Evolutionary conservation across 2,329 filamentous ascomycete genomes (phyloP).

Genomic region (Trichoderma harzianum): DNA sequence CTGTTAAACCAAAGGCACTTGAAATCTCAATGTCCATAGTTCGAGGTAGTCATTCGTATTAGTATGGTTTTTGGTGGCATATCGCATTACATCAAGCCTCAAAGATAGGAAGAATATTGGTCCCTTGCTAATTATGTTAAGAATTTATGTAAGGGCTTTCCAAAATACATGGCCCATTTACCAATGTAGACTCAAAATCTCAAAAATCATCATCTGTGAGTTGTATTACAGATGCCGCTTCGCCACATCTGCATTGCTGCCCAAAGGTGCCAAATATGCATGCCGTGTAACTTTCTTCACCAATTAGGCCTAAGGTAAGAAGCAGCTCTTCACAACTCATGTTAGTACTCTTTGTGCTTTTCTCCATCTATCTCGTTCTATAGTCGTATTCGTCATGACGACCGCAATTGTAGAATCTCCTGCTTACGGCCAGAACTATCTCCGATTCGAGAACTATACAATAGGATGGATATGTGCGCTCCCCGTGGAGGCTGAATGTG

Average conservation of each 20-base stretch:
- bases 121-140: not conserved
- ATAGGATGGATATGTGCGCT: not conserved
- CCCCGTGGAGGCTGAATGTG: not conserved
- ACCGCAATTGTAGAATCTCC: not conserved
- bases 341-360: not conserved
- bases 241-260: not conserved
- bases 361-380: not conserved
- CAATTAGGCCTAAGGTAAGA: not conserved
- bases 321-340: not conserved
- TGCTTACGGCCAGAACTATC: not conserved
- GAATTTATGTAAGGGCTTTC: not conserved
- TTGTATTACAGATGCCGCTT: not conserved
- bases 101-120: not conserved
- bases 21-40: too few relatives aligned
- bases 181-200: not conserved
- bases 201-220: not conserved
- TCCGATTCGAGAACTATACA: not conserved
- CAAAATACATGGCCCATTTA: not conserved
- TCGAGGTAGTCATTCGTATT: too few relatives aligned
- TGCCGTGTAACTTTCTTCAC: not conserved
- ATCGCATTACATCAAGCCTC: not conserved
- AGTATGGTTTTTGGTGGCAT: not conserved
- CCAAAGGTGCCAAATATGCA: not conserved
- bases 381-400: not conserved
- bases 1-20: too few relatives aligned